Evolutionary conservation across 2,329 filamentous ascomycete species (phyloP).

Genomic region (Cladosporium sp.): DNA sequence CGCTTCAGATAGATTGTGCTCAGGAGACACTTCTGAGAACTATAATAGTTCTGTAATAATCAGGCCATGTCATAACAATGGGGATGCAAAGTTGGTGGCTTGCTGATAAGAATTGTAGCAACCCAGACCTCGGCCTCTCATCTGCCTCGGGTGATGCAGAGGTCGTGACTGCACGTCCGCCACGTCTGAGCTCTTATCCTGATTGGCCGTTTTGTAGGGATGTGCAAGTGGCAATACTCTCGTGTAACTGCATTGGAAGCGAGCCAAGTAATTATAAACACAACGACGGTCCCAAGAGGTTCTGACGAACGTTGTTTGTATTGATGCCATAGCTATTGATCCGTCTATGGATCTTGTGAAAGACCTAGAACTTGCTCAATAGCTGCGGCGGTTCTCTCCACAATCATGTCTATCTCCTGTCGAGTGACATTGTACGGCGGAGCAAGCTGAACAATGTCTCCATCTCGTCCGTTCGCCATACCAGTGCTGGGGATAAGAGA

Average conservation of each 20-base stretch:
- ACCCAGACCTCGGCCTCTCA: neutral
- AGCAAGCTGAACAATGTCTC: slow-evolving; percentile 68
- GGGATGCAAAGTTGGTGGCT: neutral
- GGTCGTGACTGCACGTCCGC: neutral
- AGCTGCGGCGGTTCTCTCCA: slow-evolving; percentile 51
- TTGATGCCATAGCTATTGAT: neutral
- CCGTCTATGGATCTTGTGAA: neutral
- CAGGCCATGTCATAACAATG: neutral
- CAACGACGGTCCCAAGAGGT: neutral
- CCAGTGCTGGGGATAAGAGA: slow-evolving; percentile 64
- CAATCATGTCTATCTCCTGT: slow-evolving; percentile 58
- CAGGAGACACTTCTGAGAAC: neutral
- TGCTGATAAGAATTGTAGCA: neutral
- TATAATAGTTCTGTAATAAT: neutral
- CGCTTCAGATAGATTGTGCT: neutral
- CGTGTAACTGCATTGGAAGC: neutral
- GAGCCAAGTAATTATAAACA: neutral
- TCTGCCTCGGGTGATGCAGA: neutral
- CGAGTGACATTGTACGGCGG: slow-evolving; percentile 65
- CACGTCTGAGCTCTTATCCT: neutral
- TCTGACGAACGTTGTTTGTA: neutral
- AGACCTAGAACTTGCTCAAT: slow-evolving; percentile 49
- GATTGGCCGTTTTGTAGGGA: neutral
- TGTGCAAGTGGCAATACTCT: neutral
- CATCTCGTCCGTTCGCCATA: slow-evolving; percentile 56